Evolutionary conservation across 139 green algal genomes (phyloP).

Genomic region (Closterium sp.): DNA sequence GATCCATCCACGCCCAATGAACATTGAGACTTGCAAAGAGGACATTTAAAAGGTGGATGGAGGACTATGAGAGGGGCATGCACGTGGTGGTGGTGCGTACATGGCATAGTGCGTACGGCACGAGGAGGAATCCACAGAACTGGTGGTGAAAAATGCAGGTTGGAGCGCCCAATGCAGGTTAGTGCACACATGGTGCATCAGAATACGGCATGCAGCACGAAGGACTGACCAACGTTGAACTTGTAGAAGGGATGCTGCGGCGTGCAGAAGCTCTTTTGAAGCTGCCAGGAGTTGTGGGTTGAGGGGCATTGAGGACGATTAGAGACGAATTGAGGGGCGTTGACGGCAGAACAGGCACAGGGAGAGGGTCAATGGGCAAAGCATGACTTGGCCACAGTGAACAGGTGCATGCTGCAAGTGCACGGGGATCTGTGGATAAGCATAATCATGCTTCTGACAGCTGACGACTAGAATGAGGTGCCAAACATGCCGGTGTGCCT

Average conservation of each 20-base stretch:
- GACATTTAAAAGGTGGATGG: too few relatives aligned
- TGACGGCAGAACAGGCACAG: background rate
- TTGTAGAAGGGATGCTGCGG: constrained; percentile 66
- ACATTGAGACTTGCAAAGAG: too few relatives aligned
- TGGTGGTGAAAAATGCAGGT: too few relatives aligned
- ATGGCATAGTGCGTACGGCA: too few relatives aligned
- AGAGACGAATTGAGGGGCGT: background rate
- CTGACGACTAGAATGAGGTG: background rate
- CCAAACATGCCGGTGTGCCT: background rate
- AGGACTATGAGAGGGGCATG: too few relatives aligned
- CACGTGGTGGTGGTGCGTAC: too few relatives aligned
- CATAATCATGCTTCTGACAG: too few relatives aligned
- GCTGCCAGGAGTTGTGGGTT: constrained; percentile 57
- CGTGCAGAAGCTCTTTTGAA: constrained; percentile 72
- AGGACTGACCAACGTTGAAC: constrained; percentile 67
- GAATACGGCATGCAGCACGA: background rate
- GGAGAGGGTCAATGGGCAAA: too few relatives aligned
- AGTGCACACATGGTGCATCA: too few relatives aligned
- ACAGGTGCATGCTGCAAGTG: background rate
- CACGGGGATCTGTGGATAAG: too few relatives aligned
- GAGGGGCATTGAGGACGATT: background rate
- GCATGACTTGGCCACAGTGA: background rate
- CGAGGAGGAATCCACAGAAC: too few relatives aligned
- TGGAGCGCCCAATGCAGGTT: too few relatives aligned
- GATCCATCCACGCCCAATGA: background rate